Percentiles rank a stretch among this genome's conserved stretches.
Evolutionary conservation across 768 basidiomycete species (phyloP).

Genomic region (Leccinum ochraceum): DNA sequence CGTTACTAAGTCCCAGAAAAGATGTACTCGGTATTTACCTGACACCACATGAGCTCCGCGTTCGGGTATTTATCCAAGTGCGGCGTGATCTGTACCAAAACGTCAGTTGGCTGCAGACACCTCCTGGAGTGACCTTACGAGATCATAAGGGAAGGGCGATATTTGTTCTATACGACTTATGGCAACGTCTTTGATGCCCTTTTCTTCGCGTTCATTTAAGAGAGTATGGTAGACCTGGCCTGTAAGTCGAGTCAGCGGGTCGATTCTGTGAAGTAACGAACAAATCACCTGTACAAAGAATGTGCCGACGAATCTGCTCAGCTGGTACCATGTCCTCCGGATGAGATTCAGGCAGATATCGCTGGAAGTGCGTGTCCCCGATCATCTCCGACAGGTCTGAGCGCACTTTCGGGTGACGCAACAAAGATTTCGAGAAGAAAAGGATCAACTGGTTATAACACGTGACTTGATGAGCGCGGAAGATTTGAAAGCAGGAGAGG

Average conservation of each 20-base stretch:
- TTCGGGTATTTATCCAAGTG: constrained; percentile 97
- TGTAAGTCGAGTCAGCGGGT: constrained; percentile 21
- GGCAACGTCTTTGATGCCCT: constrained; percentile 88
- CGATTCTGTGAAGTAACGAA: not conserved
- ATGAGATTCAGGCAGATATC: constrained; percentile 87
- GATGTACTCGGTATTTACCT: constrained; percentile 42
- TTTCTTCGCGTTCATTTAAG: constrained; percentile 86
- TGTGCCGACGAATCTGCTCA: constrained; percentile 88
- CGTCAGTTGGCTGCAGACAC: constrained; percentile 5
- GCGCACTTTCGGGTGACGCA: constrained; percentile 92
- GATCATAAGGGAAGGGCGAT: constrained; percentile 96
- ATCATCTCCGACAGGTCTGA: constrained; percentile 87
- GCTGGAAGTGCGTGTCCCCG: constrained; percentile 87
- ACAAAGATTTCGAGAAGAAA: constrained; percentile 96
- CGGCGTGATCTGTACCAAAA: constrained; percentile 66
- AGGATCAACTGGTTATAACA: constrained; percentile 62
- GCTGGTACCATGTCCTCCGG: constrained; percentile 71
- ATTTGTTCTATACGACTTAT: constrained; percentile 95
- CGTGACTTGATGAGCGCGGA: not conserved
- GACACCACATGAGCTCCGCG: constrained; percentile 91
- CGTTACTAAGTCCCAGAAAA: not conserved
- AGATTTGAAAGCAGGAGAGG: not conserved
- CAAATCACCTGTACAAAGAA: constrained; percentile 75
- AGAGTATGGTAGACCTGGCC: constrained; percentile 96
- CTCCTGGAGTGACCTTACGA: constrained; percentile 48